Evolutionary conservation across 2,329 filamentous ascomycete genomes (phyloP).

Genomic region (Xylariomycetidae sp.): DNA sequence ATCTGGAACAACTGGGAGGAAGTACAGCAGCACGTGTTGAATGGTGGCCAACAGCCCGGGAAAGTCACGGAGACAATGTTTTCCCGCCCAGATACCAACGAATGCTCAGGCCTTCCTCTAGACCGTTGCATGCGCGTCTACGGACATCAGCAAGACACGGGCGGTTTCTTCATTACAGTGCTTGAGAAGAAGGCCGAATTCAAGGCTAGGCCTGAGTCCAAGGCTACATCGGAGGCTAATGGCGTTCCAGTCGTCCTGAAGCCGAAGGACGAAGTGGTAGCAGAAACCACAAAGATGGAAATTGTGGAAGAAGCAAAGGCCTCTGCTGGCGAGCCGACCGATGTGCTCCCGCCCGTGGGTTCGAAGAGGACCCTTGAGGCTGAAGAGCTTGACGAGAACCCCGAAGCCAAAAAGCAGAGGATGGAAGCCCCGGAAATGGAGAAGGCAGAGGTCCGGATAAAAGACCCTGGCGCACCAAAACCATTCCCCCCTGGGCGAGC

Average conservation of each 20-base stretch:
- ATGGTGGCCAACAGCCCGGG: constrained; percentile 56
- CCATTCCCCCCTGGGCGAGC: constrained; percentile 6
- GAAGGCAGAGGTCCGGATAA: constrained; percentile 14
- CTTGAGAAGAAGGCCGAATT: constrained; percentile 88
- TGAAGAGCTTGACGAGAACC: constrained; percentile 29
- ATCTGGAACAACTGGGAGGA: constrained; percentile 80
- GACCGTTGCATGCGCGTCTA: constrained; percentile 92
- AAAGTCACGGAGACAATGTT: constrained; percentile 81
- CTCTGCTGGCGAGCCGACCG: constrained; percentile 25
- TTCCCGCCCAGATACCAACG: constrained; percentile 48
- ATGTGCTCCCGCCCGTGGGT: constrained; percentile 24
- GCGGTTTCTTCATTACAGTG: constrained; percentile 95
- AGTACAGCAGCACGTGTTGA: constrained; percentile 62
- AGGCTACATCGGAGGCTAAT: constrained; percentile 33
- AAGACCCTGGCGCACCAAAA: constrained; percentile 10
- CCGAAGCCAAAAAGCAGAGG: constrained; percentile 44
- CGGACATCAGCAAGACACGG: constrained; percentile 91
- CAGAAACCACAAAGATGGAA: constrained; percentile 21
- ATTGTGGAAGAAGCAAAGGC: constrained; percentile 32
- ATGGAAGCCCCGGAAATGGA: constrained; percentile 20
- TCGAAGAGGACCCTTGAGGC: constrained; percentile 30
- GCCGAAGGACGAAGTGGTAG: constrained; percentile 13
- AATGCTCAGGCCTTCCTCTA: constrained; percentile 63
- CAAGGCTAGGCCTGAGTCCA: constrained; percentile 65
- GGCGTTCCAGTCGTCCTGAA: constrained; percentile 8